Evolutionary conservation across 2,329 filamentous ascomycete genomes (phyloP), one percentile per base, ranked within the genome.

Genomic region (Phaeosphaeriaceae sp.): DNA sequence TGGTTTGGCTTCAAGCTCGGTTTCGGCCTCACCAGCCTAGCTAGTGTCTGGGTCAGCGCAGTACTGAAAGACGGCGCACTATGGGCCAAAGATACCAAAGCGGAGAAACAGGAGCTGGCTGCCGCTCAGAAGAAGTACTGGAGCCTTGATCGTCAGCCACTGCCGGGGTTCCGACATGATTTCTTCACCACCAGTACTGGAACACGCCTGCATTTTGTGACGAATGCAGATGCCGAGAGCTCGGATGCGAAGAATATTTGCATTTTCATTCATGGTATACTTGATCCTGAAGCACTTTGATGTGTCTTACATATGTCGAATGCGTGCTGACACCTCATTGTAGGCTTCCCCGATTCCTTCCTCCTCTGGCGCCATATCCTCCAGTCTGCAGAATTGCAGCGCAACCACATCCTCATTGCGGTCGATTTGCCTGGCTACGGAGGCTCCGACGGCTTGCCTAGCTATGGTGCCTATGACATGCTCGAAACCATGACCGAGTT

Each of bases 351-450:
- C 7, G 86, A 88, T 65, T 86, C 84, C 56, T 86, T 80, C 73
- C 78, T 82, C 11, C 73, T 88, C 52, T 88, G 85, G 84, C 79
- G 80, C 48, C 75, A 82, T 52, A 71, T 85, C 23, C 72, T 87
- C 21, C 71, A 72, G 42, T 81, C 80, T 0, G 58, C 76, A 9
- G 65, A 73, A 10, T 71, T 80, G 26, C 59, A 77, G 24, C 64
- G 77, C 7, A 79, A 82, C 21, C 56, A 65, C 47, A 81, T 80
- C 21, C 64, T 87, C 7, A 79, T 88, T 30, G 85, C 84, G 0
- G 77, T 87, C 42, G 86, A 88, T 66, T 70, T 88, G 7, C 86
- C 86, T 19, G 86, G 86, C 1, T 88, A 84, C 61, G 86, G 86
- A 35, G 86, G 86, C 10, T 86, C 82, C 56, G 85, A 87, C 61